Conservation (phyloP, 495 filamentous ascomycete genomes). For the Aspergillus cavernicola region DNA sequence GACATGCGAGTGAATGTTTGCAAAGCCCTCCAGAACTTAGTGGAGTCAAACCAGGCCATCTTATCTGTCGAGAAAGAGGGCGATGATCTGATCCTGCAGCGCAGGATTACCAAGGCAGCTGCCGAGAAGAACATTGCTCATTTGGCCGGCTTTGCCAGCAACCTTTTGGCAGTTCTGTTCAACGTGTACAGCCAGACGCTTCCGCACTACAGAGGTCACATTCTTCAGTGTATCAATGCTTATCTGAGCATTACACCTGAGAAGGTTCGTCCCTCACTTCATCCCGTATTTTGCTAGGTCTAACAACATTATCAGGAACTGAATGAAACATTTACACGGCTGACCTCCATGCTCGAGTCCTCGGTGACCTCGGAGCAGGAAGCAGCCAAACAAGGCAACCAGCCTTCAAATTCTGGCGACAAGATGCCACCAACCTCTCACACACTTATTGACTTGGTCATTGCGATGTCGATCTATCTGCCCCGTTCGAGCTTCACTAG, state of each 20-base stretch:
- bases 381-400: conserved; percentile 59
- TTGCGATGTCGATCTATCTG: conserved; percentile 91
- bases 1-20: conserved; percentile 85
- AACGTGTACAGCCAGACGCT: conserved; percentile 96
- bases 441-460: conserved; percentile 92
- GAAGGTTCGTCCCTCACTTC: conserved; percentile 30
- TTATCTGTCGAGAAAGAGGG: conserved; percentile 54
- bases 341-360: conserved; percentile 75
- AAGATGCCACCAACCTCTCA: conserved; percentile 91
- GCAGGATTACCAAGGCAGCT: conserved; percentile 66
- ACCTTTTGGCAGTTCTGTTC: conserved; percentile 90
- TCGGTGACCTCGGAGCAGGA: conserved; percentile 52
- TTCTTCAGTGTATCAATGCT: conserved; percentile 89
- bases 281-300: background rate
- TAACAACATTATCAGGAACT: conserved; percentile 55
- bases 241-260: conserved; percentile 83
- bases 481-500: conserved; percentile 74
- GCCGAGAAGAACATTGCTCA: conserved; percentile 76
- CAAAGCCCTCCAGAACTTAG: conserved; percentile 74
- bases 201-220: conserved; percentile 83
- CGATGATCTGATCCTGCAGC: conserved; percentile 66
- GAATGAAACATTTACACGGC: conserved; percentile 79
- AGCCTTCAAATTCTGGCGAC: conserved; percentile 53
- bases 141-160: conserved; percentile 72
- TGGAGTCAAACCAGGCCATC: conserved; percentile 86